A percentile compares a stretch with the other conserved stretches of the same genome.
Evolutionary conservation across 352 stramenopile species (phyloP).

Genomic region (Phytopythium oedochilum): DNA sequence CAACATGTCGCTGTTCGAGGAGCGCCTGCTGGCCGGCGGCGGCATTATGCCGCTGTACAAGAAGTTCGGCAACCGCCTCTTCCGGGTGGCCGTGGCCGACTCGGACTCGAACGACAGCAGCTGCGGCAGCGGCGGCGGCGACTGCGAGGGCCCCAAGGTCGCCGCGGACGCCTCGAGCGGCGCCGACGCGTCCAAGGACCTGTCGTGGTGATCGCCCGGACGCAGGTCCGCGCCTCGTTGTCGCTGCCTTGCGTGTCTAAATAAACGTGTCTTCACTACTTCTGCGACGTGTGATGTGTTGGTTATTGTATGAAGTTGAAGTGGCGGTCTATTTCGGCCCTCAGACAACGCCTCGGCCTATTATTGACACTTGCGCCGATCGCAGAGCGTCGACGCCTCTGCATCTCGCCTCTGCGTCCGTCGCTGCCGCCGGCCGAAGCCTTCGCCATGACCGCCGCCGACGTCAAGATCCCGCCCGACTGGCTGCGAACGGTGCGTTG

Average conservation of each 20-base stretch:
- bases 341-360: too few species aligned
- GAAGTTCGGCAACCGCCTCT: constrained; percentile 83
- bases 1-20: constrained; percentile 86
- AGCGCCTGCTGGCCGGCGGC: constrained; percentile 70
- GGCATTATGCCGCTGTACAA: constrained; percentile 87
- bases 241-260: too few species aligned
- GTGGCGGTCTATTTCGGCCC: not conserved
- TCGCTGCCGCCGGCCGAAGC: not conserved
- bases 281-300: not conserved
- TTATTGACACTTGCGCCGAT: too few species aligned
- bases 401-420: not conserved
- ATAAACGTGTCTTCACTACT: not conserved
- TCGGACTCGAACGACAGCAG: constrained; percentile 26
- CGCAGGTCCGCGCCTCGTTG: too few species aligned
- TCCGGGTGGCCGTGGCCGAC: constrained; percentile 79
- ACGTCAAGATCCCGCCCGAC: constrained; percentile 46
- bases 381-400: not conserved
- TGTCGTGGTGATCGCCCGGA: constrained; percentile 50
- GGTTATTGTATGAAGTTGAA: not conserved
- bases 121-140: constrained; percentile 29
- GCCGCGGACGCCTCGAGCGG: constrained; percentile 21
- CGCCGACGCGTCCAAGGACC: constrained; percentile 33
- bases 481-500: constrained; percentile 39
- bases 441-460: constrained; percentile 23
- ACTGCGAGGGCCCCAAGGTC: constrained; percentile 33